Percentiles rank a stretch among this genome's conserved stretches.
Evolutionary conservation across 2,329 filamentous ascomycete species (phyloP).

Genomic region (Orbilia oligospora): DNA sequence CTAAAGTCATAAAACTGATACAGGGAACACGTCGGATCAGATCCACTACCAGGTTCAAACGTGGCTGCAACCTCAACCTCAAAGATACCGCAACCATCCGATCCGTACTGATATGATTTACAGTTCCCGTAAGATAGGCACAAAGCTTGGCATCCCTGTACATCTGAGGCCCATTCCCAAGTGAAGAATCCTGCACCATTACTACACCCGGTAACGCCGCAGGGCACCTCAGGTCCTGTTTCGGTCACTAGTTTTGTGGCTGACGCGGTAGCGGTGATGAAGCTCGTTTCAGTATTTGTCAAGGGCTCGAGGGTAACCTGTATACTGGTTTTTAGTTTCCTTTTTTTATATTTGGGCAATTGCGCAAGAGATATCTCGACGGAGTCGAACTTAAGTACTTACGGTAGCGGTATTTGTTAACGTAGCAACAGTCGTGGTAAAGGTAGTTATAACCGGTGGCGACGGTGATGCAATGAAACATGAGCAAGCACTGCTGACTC

Average conservation of each 20-base stretch:
- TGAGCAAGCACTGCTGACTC: constrained; percentile 2
- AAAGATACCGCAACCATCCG: not conserved
- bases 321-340: not conserved
- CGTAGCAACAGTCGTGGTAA: constrained; percentile 11
- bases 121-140: not conserved
- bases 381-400: constrained; percentile 1
- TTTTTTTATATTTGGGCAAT: not conserved
- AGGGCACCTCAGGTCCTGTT: constrained; percentile 11
- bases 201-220: constrained; percentile 15
- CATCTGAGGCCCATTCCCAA: not conserved
- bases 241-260: constrained; percentile 2
- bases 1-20: not conserved
- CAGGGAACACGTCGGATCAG: not conserved
- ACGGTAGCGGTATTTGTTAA: constrained; percentile 16
- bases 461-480: constrained; percentile 18
- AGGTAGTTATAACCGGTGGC: not conserved
- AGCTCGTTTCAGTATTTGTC: constrained; percentile 10
- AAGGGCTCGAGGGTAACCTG: constrained; percentile 18
- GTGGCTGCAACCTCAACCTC: not conserved
- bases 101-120: not conserved
- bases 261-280: constrained; percentile 16
- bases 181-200: not conserved
- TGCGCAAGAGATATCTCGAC: no score
- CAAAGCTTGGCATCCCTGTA: not conserved
- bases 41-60: not conserved